A percentile compares a stretch with the other conserved stretches of the same genome.
Conservation (phyloP, 2,329 filamentous ascomycete genomes). For the Pseudogymnoascus sp. region DNA sequence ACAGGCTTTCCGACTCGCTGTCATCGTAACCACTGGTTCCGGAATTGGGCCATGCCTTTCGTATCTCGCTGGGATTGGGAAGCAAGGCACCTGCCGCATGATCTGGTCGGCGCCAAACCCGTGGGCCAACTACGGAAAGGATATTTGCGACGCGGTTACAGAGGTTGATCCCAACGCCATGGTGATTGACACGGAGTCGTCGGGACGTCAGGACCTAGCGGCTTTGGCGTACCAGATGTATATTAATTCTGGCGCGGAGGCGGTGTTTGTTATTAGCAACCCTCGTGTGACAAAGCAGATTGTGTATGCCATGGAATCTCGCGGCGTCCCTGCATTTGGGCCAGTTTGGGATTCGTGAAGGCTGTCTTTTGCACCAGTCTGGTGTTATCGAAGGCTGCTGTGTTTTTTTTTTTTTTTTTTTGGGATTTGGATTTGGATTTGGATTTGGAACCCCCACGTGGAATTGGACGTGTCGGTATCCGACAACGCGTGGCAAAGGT, state of each 20-base stretch:
- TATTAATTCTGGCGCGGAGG: conserved; percentile 28
- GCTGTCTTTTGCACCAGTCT: neutral
- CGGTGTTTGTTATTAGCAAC: conserved; percentile 31
- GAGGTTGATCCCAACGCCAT: conserved; percentile 28
- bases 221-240: conserved; percentile 25
- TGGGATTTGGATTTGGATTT: neutral
- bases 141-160: conserved; percentile 26
- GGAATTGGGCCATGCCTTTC: conserved; percentile 32
- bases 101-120: conserved; percentile 31
- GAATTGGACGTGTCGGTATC: neutral
- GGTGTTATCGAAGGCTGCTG: neutral
- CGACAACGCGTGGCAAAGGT: neutral
- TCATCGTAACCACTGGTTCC: conserved; percentile 32
- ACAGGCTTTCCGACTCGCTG: conserved; percentile 27
- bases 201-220: conserved; percentile 29
- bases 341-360: conserved; percentile 30
- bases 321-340: conserved; percentile 30
- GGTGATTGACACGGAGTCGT: conserved; percentile 28
- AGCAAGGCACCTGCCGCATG: conserved; percentile 22
- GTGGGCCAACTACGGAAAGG: conserved; percentile 27
- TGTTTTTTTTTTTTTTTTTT: neutral
- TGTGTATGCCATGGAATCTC: conserved; percentile 31
- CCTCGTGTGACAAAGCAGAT: conserved; percentile 29
- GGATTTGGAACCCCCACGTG: neutral
- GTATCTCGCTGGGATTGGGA: conserved; percentile 18